Conservation (phyloP, 345 rosid genomes). For the Arabis hirsuta region DNA sequence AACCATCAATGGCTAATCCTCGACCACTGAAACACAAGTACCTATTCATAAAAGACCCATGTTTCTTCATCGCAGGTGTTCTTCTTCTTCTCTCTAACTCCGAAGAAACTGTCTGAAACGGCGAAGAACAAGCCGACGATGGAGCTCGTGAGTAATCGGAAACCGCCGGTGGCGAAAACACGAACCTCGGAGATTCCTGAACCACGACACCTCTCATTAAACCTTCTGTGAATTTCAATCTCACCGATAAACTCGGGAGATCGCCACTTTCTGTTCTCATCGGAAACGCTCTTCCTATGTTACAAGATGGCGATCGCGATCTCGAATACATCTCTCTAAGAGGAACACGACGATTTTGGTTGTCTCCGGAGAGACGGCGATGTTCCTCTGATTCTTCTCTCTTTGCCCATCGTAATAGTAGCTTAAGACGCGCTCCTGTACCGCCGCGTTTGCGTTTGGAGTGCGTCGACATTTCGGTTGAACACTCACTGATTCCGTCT, state of each 20-base stretch:
- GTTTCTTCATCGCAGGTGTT: constrained; percentile 40
- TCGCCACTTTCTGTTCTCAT: constrained; percentile 47
- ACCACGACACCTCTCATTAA: constrained; percentile 75
- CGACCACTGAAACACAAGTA: constrained; percentile 72
- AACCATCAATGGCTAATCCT: constrained; percentile 58
- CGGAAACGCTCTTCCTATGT: constrained; percentile 51
- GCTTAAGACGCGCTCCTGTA: constrained; percentile 63
- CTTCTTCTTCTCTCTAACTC: constrained; percentile 29
- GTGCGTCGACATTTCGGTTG: constrained; percentile 31
- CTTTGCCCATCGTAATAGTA: constrained; percentile 68
- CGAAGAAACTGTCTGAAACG: constrained; percentile 35
- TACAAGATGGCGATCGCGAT: constrained; percentile 48
- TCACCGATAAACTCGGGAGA: constrained; percentile 77
- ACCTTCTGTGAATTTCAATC: constrained; percentile 64
- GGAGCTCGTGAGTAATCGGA: constrained; percentile 43
- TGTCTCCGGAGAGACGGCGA: constrained; percentile 29
- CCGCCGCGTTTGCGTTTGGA: constrained; percentile 42
- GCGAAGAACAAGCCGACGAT: constrained; percentile 40
- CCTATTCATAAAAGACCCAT: constrained; percentile 64
- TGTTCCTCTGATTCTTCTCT: constrained; percentile 49
- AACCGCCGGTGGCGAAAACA: constrained; percentile 51
- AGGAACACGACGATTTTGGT: constrained; percentile 55
- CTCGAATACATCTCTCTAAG: constrained; percentile 68
- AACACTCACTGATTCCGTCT: constrained; percentile 41
- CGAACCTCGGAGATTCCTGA: constrained; percentile 54